Evolutionary conservation across 2,329 filamentous ascomycete species (phyloP).

Genomic region (Penicillium sp.): DNA sequence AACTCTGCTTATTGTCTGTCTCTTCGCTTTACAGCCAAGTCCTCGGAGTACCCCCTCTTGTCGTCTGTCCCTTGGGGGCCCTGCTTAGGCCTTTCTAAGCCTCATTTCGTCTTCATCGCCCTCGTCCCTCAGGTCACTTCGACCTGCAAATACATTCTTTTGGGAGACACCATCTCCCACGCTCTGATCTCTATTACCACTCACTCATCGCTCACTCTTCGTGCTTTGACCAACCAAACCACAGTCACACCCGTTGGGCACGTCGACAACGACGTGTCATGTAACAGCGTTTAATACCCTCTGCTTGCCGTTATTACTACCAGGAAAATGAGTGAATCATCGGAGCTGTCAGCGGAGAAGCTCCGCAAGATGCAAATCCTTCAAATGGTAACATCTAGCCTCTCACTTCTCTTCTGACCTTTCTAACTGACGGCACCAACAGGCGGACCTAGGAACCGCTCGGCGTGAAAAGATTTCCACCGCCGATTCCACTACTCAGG

Average conservation of each 20-base stretch:
- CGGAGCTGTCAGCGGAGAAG: neutral
- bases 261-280: neutral
- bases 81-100: neutral
- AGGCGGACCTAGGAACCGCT: conserved; percentile 1
- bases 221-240: neutral
- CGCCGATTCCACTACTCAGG: neutral
- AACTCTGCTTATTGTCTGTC: neutral
- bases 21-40: neutral
- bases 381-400: neutral
- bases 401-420: neutral
- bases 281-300: neutral
- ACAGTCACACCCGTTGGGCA: neutral
- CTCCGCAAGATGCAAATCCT: neutral
- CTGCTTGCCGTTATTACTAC: neutral
- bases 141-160: neutral
- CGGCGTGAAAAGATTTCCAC: conserved; percentile 3
- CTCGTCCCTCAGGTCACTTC: neutral
- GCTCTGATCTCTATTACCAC: neutral
- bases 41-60: neutral
- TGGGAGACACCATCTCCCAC: neutral
- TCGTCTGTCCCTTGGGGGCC: neutral
- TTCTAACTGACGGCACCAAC: neutral
- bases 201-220: neutral
- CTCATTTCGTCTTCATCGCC: neutral
- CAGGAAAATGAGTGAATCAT: neutral